Evolutionary conservation across 108 stramenopile species (phyloP), one percentile per base, ranked within the genome.

Genomic region (Nitzschia palea): DNA sequence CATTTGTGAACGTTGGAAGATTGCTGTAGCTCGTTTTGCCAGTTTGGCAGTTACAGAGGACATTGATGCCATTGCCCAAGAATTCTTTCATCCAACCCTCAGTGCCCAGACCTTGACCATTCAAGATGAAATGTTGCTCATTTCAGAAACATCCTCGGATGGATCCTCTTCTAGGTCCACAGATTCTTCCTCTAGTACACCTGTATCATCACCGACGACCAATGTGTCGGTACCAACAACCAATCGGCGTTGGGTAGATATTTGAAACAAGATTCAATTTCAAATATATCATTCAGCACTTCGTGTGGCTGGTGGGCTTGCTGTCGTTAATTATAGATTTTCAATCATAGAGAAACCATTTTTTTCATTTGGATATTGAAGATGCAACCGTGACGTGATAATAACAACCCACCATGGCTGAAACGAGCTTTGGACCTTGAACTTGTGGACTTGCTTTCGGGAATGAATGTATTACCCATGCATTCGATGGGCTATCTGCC

Each of bases 11-110:
- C 74, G 62, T 33, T 76, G 74, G 74, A 76, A 76, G 33, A n/a
- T 76, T 9, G 59, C 62, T 0, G 62, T 76, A 4, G 74, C 74
- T 18, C 51, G 74, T 33, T 76, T 76, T 57, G 74, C 74, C 30
- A 67, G 74, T 42, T 51, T 76, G 22, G 74, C 74, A 6, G 74
- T 76, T 14, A 76, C 65, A 0, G 74, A 76, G 45, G 67, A 76
- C 30, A 58, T 76, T 48, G 67, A 42, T 55, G 55, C 65, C 10
- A 76, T 76, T 50, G 67, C 65, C 12, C 42, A 42, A 62, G 74
- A 76, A 40, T 76, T 76, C 53, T 76, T 76, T 47, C 74, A 76
- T 60, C 73, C 73, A 0, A 66, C 73, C 0, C 52, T 58, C 9
- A 57, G 52, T 43, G 18, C 40, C 12, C 64, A 74, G 42, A 74